phyloP scores from a whole-genome alignment of 2,329 filamentous ascomycete genomes.

The Diaporthe velutina region DNA sequence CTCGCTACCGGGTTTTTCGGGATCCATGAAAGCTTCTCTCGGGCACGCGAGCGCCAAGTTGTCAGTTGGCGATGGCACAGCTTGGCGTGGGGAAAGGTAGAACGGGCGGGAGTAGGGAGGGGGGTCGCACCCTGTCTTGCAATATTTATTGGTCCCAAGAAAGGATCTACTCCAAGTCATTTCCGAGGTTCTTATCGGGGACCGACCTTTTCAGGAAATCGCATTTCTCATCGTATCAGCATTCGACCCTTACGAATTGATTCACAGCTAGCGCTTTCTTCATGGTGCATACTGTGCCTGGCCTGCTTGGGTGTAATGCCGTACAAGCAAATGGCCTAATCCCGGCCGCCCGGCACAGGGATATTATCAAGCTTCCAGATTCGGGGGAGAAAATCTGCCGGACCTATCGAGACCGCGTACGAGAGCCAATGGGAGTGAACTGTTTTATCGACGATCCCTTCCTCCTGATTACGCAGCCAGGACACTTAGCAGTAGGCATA shows the following conservation, averaged over 20 bases:
- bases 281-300: neutral
- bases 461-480: neutral
- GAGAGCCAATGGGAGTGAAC: neutral
- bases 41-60: conserved; percentile 2
- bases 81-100: neutral
- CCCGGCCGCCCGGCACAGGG: conserved; percentile 16
- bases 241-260: too few species aligned
- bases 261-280: neutral
- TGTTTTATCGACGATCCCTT: conserved; percentile 1
- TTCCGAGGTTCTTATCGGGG: neutral
- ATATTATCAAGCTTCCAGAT: conserved; percentile 9
- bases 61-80: neutral
- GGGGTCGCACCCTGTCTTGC: neutral
- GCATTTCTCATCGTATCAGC: neutral
- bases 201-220: neutral
- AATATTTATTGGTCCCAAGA: conserved; percentile 6
- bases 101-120: neutral
- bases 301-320: neutral
- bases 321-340: neutral
- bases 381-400: conserved; percentile 6
- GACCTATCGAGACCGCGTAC: neutral
- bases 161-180: neutral
- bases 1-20: conserved; percentile 23
- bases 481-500: neutral
- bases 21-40: conserved; percentile 8